Conservation (phyloP, 2,329 filamentous ascomycete species). For the Trichoderma arundinaceum region DNA sequence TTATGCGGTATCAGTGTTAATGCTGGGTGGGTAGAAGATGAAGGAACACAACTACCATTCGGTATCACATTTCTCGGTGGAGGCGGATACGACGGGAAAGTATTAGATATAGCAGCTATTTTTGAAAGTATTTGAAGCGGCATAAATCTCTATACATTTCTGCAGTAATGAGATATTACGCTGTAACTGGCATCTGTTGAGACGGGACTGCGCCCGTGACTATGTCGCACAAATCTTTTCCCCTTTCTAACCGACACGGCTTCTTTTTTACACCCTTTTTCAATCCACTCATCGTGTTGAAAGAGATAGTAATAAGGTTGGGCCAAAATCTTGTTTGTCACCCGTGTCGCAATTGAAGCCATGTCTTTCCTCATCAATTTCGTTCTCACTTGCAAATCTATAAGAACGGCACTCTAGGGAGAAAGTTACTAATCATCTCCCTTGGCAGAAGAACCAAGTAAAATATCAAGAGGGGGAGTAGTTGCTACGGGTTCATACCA, state of each 20-base stretch:
- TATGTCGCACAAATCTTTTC: too few relatives aligned
- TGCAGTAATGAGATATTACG: too few relatives aligned
- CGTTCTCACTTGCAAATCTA: neutral
- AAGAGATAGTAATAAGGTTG: neutral
- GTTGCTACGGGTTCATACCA: neutral
- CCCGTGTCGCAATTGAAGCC: neutral
- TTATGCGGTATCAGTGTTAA: slow-evolving; percentile 20
- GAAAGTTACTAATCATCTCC: neutral
- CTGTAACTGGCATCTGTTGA: too few relatives aligned
- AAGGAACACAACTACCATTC: slow-evolving; percentile 2
- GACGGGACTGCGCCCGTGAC: too few relatives aligned
- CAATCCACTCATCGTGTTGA: neutral
- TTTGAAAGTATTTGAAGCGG: neutral
- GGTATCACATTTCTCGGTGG: slow-evolving; percentile 15
- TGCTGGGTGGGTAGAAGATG: slow-evolving; percentile 15
- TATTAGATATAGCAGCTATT: slow-evolving; percentile 12
- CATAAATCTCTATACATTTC: neutral
- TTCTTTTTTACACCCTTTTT: too few relatives aligned
- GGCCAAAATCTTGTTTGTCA: neutral
- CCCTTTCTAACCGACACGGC: too few relatives aligned
- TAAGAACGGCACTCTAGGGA: neutral
- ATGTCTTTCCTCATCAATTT: neutral
- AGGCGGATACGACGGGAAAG: slow-evolving; percentile 6
- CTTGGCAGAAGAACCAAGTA: neutral
- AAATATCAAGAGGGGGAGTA: neutral